Conservation (phyloP, 1,284 basidiomycete genomes). For the Trametes hirsuta region DNA sequence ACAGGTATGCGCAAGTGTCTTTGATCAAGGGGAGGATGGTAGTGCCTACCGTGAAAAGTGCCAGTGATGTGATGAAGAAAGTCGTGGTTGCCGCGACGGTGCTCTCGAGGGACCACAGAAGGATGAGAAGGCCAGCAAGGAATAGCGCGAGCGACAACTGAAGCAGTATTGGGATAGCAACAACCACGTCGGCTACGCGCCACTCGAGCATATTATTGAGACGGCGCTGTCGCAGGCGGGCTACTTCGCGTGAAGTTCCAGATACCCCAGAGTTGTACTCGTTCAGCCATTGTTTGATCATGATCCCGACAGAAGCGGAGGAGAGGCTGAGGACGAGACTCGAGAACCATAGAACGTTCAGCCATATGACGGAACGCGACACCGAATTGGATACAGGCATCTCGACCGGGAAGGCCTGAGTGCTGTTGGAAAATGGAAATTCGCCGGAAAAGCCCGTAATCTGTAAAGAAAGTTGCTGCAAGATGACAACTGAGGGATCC, state of each 20-base stretch:
- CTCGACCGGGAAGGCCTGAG: background rate
- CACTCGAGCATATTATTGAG: conserved; percentile 1
- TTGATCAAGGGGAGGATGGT: no score
- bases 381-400: no score
- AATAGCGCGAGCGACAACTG: conserved; percentile 7
- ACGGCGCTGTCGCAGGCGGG: background rate
- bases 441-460: background rate
- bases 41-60: no score
- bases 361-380: background rate
- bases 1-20: no score
- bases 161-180: conserved; percentile 5
- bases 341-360: conserved; percentile 40
- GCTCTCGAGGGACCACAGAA: no score
- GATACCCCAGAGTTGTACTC: background rate
- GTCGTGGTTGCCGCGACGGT: no score
- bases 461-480: background rate
- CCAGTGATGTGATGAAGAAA: no score
- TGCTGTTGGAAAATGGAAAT: background rate
- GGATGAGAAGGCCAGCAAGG: conserved; percentile 5
- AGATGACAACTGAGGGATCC: background rate
- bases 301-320: conserved; percentile 8
- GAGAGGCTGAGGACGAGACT: conserved; percentile 69
- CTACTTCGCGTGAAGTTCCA: background rate
- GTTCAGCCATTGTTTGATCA: conserved; percentile 18
- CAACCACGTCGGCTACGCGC: conserved; percentile 1